Evolutionary conservation across 768 basidiomycete species (phyloP).

Genomic region (Rhodotorula diobovata): DNA sequence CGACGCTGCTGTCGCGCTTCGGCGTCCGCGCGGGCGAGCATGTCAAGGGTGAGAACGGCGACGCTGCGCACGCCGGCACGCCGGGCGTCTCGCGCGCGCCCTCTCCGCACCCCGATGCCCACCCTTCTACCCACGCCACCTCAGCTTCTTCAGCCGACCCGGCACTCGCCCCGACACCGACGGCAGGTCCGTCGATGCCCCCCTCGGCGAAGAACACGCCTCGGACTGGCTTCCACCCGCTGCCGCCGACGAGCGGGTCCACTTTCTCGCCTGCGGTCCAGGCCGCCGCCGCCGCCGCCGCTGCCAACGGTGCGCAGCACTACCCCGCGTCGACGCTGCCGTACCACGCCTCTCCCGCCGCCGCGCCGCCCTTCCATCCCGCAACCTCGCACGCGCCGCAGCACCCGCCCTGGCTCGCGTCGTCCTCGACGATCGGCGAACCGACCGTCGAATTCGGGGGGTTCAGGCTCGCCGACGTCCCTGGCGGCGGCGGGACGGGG

Average conservation of each 20-base stretch:
- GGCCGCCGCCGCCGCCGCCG: neutral
- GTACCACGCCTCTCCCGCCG: neutral
- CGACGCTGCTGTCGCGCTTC: slow-evolving; percentile 30
- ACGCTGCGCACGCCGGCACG: neutral
- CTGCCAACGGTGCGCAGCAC: neutral
- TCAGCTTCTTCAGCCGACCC: neutral
- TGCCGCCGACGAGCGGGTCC: neutral
- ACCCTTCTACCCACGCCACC: neutral
- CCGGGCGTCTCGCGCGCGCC: neutral
- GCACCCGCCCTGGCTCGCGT: neutral
- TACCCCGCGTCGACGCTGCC: neutral
- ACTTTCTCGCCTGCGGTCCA: no score
- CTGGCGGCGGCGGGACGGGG: neutral
- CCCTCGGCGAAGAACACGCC: neutral
- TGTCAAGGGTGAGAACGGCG: neutral
- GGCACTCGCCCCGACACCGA: neutral
- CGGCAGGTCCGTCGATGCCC: neutral
- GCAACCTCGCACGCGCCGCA: neutral
- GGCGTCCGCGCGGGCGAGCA: slow-evolving; percentile 9
- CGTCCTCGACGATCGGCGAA: neutral
- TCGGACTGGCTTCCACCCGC: neutral
- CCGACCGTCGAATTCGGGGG: neutral
- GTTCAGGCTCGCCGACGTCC: slow-evolving; percentile 11
- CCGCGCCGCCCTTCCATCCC: neutral
- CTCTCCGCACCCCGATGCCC: neutral